Conservation (phyloP, 2,329 filamentous ascomycete species). For the Gaeumannomyces tritici region DNA sequence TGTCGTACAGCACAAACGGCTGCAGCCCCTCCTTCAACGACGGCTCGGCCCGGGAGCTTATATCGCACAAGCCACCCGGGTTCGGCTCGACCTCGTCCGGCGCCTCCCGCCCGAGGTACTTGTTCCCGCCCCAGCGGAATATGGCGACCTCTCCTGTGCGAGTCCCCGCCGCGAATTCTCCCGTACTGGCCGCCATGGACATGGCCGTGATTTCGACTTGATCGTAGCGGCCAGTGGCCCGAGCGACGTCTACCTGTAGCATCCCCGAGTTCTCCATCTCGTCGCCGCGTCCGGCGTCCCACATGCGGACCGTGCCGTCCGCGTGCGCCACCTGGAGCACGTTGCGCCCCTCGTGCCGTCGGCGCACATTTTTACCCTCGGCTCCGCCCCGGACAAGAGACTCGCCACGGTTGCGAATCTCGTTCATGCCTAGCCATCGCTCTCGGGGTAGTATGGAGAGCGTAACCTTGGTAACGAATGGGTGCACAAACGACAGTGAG, state of each 20-base stretch:
- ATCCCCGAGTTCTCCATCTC: conserved; percentile 80
- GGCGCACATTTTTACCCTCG: conserved; percentile 57
- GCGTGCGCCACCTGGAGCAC: conserved; percentile 81
- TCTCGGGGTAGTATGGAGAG: conserved; percentile 68
- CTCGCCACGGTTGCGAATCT: conserved; percentile 71
- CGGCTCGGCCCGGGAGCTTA: conserved; percentile 62
- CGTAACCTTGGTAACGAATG: conserved; percentile 67
- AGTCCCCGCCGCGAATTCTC: conserved; percentile 77
- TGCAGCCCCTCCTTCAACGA: conserved; percentile 57
- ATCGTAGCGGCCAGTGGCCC: conserved; percentile 70
- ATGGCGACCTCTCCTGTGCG: conserved; percentile 75
- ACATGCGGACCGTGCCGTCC: conserved; percentile 83
- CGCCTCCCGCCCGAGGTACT: conserved; percentile 53
- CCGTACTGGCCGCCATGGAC: conserved; percentile 70
- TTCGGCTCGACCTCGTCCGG: conserved; percentile 41
- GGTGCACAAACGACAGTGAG: conserved; percentile 80
- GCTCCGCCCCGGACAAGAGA: conserved; percentile 71
- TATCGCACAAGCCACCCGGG: conserved; percentile 64
- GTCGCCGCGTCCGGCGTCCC: conserved; percentile 87
- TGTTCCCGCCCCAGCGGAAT: conserved; percentile 82
- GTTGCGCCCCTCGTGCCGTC: conserved; percentile 73
- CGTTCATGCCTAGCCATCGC: conserved; percentile 84
- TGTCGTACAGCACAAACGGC: conserved; percentile 72
- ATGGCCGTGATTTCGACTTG: conserved; percentile 70
- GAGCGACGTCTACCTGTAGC: conserved; percentile 78